Base-by-base conservation (phyloP, 495 filamentous ascomycete genomes). In the Diplogelasinospora grovesii region DNA sequence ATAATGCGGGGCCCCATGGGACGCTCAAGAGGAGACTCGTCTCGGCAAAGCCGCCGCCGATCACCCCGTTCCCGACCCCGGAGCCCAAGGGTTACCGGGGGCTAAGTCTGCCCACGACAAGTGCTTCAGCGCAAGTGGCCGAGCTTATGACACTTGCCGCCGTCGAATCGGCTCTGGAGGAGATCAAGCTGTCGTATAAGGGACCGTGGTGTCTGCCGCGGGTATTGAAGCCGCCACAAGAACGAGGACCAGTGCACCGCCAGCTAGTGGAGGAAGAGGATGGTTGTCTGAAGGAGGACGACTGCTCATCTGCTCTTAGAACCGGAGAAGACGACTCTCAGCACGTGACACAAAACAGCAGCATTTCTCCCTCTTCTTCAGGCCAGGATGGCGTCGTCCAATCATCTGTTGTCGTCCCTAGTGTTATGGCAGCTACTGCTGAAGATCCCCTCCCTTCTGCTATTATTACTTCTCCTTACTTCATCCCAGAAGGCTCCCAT, bases 141-240 rank as follows among this genome's bases (percentile, higher is more conserved):
- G 65, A 68, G 43, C 41, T 73, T 28, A 73, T 71, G 68, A 60
- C 64, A 29, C 38, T 58, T 13, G 65, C 64, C 16, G 55, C 53
- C n/a, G 60, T 60, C 16, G 59, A 61, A 39, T 39, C 56, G 5
- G 67, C 71, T 18, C 57, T 75, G 15, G 46, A 65, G 9, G 49
- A 65, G 15, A 53, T 62, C 13, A 48, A 30, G 16, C 24, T 23
- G 4, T 43, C 41, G 13, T 63, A 69, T 37, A n/a, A 50, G 5
- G 70, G 68, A 10, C 57, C 56, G 4, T 77, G 69, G 66, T 70
- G 59, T 43, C 49, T 73, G 9, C 62, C 64, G 6, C 64, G 73
- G n/a, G n/a, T 7, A 24, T 25, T 13, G n/a, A n/a, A n/a, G n/a
- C n/a, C n/a, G n/a, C n/a, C n/a, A n/a, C n/a, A n/a, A n/a, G n/a